phyloP scores from a whole-genome alignment of 1,139 yeast genomes.

The Komagataea norvegica region DNA sequence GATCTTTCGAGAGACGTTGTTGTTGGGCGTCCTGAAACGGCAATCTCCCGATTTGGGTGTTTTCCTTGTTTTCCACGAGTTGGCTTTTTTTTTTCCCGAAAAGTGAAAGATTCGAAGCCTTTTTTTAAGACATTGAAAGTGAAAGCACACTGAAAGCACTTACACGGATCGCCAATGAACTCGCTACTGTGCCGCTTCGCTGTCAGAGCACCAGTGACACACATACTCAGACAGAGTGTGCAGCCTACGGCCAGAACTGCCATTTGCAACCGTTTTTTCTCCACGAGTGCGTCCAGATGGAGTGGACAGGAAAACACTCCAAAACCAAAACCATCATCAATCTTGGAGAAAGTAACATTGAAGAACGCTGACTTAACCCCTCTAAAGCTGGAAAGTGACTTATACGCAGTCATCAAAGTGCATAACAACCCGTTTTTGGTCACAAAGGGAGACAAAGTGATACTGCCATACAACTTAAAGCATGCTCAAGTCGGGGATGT shows the following conservation, averaged over 20 bases:
- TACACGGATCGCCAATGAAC: constrained; percentile 1
- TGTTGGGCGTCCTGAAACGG: background rate
- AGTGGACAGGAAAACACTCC: background rate
- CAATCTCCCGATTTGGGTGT: background rate
- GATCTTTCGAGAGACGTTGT: no score
- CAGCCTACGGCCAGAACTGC: background rate
- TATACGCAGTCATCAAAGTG: constrained; percentile 79
- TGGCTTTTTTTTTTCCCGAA: background rate
- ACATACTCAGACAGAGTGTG: constrained; percentile 1
- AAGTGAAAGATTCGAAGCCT: constrained; percentile 1
- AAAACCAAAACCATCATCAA: constrained; percentile 1
- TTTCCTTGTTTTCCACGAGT: background rate
- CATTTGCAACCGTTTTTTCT: constrained; percentile 1
- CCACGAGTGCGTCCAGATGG: constrained; percentile 1
- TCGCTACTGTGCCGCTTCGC: constrained; percentile 4
- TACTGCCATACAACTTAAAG: constrained; percentile 71
- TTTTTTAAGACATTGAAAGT: no score
- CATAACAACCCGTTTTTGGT: constrained; percentile 86
- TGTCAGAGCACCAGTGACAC: background rate
- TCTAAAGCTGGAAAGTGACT: constrained; percentile 57
- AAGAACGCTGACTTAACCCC: constrained; percentile 41
- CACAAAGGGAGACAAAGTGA: constrained; percentile 82
- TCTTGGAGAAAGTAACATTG: constrained; percentile 5
- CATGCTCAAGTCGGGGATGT: constrained; percentile 78
- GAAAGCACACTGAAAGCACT: no score